These are phyloP conservation scores for Lyophyllum shimeji DNA, from an alignment of 768 basidiomycete genomes.

Conservation along the genomic window DNA sequence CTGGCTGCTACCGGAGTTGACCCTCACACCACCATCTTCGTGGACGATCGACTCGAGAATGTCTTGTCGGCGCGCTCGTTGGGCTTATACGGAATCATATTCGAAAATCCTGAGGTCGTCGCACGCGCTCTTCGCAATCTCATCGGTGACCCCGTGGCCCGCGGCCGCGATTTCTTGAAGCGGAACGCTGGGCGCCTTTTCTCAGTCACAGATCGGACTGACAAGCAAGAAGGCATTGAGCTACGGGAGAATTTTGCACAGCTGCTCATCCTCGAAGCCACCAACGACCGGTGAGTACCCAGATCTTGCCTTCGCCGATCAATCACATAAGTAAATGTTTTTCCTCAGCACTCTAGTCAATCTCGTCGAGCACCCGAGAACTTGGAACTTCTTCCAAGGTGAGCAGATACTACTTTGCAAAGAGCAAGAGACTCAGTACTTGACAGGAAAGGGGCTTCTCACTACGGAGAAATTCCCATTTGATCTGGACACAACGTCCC, in stretches of 20 bases:
- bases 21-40: constrained; percentile 48
- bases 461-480: constrained; percentile 51
- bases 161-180: constrained; percentile 42
- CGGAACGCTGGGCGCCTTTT: constrained; percentile 37
- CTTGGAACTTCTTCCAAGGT: constrained; percentile 60
- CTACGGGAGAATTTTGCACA: constrained; percentile 59
- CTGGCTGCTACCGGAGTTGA: constrained; percentile 42
- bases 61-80: constrained; percentile 56
- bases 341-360: constrained; percentile 40
- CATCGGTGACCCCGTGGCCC: constrained; percentile 42
- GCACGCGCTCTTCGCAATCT: constrained; percentile 46
- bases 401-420: constrained; percentile 2
- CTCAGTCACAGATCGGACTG: constrained; percentile 41
- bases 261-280: constrained; percentile 55
- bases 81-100: constrained; percentile 55
- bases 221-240: constrained; percentile 28
- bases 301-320: neutral
- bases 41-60: constrained; percentile 62
- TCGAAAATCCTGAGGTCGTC: constrained; percentile 40
- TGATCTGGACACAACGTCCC: constrained; percentile 60
- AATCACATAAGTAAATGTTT: neutral
- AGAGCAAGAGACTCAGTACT: neutral
- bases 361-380: constrained; percentile 38
- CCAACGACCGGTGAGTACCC: constrained; percentile 36
- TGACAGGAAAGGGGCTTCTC: constrained; percentile 35